phyloP scores from a whole-genome alignment of 2,329 filamentous ascomycete genomes.

The Aspergillus aculeatinus region DNA sequence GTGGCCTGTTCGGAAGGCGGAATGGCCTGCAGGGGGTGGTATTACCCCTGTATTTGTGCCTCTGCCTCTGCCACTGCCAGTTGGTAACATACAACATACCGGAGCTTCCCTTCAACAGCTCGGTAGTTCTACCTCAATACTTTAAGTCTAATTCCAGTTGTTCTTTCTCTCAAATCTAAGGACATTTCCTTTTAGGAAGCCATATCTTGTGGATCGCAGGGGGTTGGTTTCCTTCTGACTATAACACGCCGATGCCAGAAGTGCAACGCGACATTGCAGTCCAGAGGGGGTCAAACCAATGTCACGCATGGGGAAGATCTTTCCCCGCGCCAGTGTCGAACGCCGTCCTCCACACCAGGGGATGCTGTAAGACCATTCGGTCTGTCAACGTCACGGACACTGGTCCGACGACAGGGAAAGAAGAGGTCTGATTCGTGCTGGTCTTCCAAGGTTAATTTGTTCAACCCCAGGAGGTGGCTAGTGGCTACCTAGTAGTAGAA shows the following conservation, averaged over 20 bases:
- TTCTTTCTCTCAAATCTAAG: too few relatives aligned
- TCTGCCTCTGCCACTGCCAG: background rate
- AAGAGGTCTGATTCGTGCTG: background rate
- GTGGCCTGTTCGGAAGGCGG: slow-evolving; percentile 11
- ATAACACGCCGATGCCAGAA: slow-evolving; percentile 6
- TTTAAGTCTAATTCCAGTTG: too few relatives aligned
- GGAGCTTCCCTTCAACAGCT: background rate
- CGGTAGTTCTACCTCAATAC: too few relatives aligned
- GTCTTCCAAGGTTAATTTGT: background rate
- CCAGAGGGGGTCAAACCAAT: slow-evolving; percentile 1
- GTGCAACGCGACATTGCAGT: slow-evolving; percentile 3
- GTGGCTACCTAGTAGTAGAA: too few relatives aligned
- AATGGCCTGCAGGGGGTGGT: background rate
- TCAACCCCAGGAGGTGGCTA: background rate
- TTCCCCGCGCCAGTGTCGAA: slow-evolving; percentile 16
- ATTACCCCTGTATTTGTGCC: background rate
- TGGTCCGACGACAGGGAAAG: background rate
- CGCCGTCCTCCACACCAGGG: background rate
- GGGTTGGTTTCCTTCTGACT: background rate
- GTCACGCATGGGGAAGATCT: slow-evolving; percentile 11
- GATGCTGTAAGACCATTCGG: background rate
- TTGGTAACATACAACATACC: background rate
- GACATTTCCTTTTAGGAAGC: too few relatives aligned
- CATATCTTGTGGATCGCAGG: too few relatives aligned
- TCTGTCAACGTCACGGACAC: background rate